Conservation (phyloP, 805 yeast genomes). For the Wickerhamiella parazyma region DNA sequence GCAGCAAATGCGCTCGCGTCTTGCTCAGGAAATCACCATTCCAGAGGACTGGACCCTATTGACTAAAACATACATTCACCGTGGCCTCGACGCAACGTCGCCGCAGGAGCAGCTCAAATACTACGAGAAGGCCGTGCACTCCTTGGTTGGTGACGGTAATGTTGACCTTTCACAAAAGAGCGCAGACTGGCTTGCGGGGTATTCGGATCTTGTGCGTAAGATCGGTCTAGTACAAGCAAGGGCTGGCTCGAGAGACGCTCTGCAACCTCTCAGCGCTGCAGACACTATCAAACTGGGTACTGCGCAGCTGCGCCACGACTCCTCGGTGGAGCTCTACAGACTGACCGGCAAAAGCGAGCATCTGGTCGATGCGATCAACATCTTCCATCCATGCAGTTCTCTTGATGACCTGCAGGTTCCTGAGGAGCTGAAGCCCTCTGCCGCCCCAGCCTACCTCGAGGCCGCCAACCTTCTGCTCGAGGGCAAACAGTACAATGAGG, state of each 20-base stretch:
- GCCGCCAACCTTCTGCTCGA: slow-evolving; percentile 16
- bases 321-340: slow-evolving; percentile 17
- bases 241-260: slow-evolving; percentile 15
- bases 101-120: slow-evolving; percentile 11
- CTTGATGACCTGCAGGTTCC: slow-evolving; percentile 6
- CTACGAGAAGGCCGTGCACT: slow-evolving; percentile 18
- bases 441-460: slow-evolving; percentile 16
- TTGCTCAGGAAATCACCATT: slow-evolving; percentile 8
- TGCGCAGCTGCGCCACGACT: slow-evolving; percentile 16
- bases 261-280: slow-evolving; percentile 21
- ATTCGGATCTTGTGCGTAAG: slow-evolving; percentile 23
- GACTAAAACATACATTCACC: slow-evolving; percentile 13
- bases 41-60: slow-evolving; percentile 17
- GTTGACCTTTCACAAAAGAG: slow-evolving; percentile 19
- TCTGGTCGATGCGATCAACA: slow-evolving; percentile 9
- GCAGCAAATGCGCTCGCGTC: slow-evolving; percentile 11
- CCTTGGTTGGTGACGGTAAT: slow-evolving; percentile 15
- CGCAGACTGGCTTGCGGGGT: slow-evolving; percentile 24
- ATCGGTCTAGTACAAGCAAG: slow-evolving; percentile 20
- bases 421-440: background rate
- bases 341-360: slow-evolving; percentile 5
- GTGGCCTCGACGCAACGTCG: slow-evolving; percentile 9
- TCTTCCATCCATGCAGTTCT: background rate
- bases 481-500: slow-evolving; percentile 12
- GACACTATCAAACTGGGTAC: slow-evolving; percentile 21